These are phyloP conservation scores for Colletotrichum abscissum DNA, from an alignment of 2,329 filamentous ascomycete genomes.

Conservation along the genomic window DNA sequence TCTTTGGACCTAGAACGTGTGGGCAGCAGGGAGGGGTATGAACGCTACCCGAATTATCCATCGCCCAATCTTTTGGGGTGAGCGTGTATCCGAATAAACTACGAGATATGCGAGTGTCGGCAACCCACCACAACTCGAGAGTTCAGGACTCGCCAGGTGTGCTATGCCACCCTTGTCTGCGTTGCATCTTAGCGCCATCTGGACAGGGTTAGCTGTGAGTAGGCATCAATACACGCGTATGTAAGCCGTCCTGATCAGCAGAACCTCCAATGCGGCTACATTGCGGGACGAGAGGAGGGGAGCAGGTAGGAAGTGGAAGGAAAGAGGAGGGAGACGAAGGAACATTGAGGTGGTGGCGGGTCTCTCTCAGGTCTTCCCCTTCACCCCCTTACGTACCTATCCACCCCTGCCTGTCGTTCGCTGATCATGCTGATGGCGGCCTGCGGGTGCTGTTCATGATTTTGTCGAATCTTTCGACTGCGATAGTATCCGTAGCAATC, in stretches of 20 bases:
- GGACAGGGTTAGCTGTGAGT: not conserved
- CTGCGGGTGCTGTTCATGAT: conserved; percentile 26
- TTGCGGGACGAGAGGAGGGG: not conserved
- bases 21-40: not conserved
- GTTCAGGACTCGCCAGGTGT: not conserved
- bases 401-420: conserved; percentile 1
- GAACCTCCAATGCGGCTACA: not conserved
- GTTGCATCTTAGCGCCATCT: not conserved
- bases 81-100: not conserved
- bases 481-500: not conserved
- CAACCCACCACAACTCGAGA: not conserved
- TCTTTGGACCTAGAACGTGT: not conserved
- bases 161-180: not conserved
- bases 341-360: not conserved
- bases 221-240: not conserved
- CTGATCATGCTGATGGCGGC: conserved; percentile 21
- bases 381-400: not conserved
- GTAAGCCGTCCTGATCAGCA: not conserved
- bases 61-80: not conserved
- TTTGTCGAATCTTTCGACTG: conserved; percentile 22
- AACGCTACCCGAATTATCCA: not conserved
- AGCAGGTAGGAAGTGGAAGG: not conserved
- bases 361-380: not conserved
- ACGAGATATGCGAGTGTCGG: not conserved
- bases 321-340: not conserved